Percentiles rank a stretch among this genome's conserved stretches.
Conservation (phyloP, 805 yeast species). For the Cyberlindnera amylophila region DNA sequence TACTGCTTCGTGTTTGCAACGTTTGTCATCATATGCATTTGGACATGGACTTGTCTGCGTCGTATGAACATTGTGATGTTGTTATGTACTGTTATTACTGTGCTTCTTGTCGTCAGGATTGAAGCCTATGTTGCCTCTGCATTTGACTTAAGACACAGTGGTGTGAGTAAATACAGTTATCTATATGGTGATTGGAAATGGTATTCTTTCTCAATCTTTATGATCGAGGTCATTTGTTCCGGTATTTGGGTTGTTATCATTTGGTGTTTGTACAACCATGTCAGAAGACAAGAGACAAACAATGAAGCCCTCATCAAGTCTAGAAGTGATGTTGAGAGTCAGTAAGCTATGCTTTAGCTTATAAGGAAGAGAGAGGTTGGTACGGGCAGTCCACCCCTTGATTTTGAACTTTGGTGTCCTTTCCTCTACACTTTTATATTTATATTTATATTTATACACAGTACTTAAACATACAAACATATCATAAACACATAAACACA, state of each 20-base stretch:
- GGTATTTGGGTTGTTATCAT: not conserved
- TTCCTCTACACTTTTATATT: too few species aligned
- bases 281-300: not conserved
- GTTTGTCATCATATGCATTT: not conserved
- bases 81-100: too few species aligned
- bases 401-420: too few species aligned
- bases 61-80: too few species aligned
- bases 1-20: not conserved
- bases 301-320: too few species aligned
- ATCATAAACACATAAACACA: too few species aligned
- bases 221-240: not conserved
- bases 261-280: not conserved
- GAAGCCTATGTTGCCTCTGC: conserved; percentile 1
- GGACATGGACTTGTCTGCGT: not conserved
- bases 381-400: too few species aligned
- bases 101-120: not conserved
- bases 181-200: conserved; percentile 4
- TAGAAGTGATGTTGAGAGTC: too few species aligned
- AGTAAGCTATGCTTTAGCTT: too few species aligned
- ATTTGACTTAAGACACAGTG: not conserved
- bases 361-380: too few species aligned
- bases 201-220: not conserved
- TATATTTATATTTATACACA: too few species aligned
- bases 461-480: too few species aligned
- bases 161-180: conserved; percentile 1